Evolutionary conservation across 345 rosid genomes (phyloP), one percentile per base, ranked within the genome.

Genomic region (Eucalyptus erythrocorys): DNA sequence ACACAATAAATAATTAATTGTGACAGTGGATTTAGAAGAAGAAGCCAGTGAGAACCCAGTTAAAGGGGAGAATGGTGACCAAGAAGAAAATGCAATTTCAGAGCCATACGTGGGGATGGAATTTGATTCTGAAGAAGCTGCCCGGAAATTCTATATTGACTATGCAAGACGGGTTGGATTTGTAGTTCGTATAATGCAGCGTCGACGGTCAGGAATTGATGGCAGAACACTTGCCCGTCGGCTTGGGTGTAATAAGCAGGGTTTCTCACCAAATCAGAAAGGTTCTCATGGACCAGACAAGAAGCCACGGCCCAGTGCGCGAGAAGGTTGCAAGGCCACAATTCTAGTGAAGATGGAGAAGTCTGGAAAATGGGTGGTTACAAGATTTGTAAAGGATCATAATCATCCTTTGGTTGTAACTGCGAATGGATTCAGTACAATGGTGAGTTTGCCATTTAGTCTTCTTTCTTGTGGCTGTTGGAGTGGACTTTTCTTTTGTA

Each of bases 311-410:
- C 88, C 93, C 34, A 94, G 96, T 80, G 93, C 96, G 48, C 93
- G 98, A 85, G 98, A 96, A 92, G 98, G 98, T 85, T 96, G 98
- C 92, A 96, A 95, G 85, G 98, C 98, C 50, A 96, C 96, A 26
- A 94, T 96, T 88, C 90, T 96, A 85, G 94, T 95, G 37, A 96
- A 96, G 91, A 93, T 95, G 95, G 97, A 96, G 88, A 96, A 94
- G 89, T 93, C 95, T 37, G 97, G 95, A 89, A 96, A 95, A 92
- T 96, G 98, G 98, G 92, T 94, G 79, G 96, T 96, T 48, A 93
- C 98, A 34, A 95, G 97, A 94, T 96, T 96, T 87, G 95, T 89
- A 37, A 96, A 92, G 91, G 96, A 94, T 88, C 98, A 96, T 89
- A 96, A 94, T 89, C 98, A 96, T 91, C 95, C 96, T 87, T 93